These are phyloP conservation scores for Dunaliella primolecta DNA, from an alignment of 139 green algal genomes.

Conservation along the genomic window DNA sequence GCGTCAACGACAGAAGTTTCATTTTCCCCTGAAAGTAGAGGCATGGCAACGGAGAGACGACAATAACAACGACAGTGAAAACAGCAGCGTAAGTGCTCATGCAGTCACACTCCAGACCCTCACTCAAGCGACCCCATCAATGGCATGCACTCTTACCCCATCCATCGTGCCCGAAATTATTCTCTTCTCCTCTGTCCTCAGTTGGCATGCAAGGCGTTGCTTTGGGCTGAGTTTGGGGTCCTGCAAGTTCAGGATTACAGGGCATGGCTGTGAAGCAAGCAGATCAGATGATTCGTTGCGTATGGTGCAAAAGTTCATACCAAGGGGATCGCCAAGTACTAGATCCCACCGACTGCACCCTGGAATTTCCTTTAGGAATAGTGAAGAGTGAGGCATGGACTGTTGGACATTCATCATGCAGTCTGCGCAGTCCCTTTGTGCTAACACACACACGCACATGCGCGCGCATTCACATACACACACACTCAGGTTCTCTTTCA, in stretches of 20 bases:
- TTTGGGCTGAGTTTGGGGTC: slow-evolving; percentile 15
- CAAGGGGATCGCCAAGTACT: not conserved
- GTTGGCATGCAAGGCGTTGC: slow-evolving; percentile 55
- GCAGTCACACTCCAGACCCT: too few species aligned
- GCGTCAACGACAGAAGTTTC: not conserved
- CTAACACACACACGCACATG: too few species aligned
- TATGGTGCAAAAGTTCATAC: slow-evolving; percentile 51
- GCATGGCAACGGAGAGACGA: too few species aligned
- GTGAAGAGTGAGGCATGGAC: not conserved
- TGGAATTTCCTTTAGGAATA: not conserved
- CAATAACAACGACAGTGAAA: too few species aligned
- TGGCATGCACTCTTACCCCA: slow-evolving; percentile 14
- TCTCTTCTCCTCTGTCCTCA: slow-evolving; percentile 61
- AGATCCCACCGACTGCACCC: too few species aligned
- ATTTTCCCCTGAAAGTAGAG: not conserved
- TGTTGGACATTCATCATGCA: not conserved
- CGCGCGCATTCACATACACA: too few species aligned
- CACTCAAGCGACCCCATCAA: too few species aligned
- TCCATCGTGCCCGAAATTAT: slow-evolving; percentile 45
- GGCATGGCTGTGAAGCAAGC: too few species aligned
- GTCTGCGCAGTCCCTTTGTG: too few species aligned
- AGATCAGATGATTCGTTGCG: too few species aligned
- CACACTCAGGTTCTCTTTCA: too few species aligned
- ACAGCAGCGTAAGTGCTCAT: too few species aligned
- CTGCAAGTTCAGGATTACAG: slow-evolving; percentile 38